phyloP scores from a whole-genome alignment of 2,329 filamentous ascomycete genomes.

The Colletotrichum lupini region DNA sequence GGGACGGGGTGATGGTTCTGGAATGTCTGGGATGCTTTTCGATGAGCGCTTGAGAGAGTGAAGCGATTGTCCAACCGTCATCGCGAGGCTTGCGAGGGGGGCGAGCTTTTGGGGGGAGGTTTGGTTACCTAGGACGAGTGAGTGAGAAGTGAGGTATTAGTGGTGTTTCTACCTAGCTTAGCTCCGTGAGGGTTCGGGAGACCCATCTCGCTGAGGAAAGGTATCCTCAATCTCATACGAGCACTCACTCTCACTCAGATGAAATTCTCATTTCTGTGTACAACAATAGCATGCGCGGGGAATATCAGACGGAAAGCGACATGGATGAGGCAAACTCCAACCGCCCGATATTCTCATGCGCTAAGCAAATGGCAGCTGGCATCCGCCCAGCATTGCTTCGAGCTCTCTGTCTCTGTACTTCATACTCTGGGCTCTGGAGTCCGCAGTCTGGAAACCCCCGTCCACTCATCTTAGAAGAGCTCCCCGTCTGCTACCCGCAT shows the following conservation, averaged over 20 bases:
- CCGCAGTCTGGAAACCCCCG: no score
- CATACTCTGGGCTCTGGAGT: not conserved
- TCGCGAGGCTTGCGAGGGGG: not conserved
- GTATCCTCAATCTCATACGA: not conserved
- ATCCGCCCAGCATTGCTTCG: not conserved
- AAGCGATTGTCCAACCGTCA: not conserved
- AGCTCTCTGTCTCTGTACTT: not conserved
- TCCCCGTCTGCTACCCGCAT: not conserved
- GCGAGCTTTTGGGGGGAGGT: no score
- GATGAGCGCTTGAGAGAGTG: not conserved
- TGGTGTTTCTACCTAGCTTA: not conserved
- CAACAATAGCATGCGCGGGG: not conserved
- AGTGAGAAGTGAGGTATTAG: not conserved
- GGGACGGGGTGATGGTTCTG: not conserved
- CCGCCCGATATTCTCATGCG: constrained; percentile 4
- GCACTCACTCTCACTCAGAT: not conserved
- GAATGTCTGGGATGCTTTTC: not conserved
- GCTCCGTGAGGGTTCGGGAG: not conserved
- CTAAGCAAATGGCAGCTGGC: not conserved
- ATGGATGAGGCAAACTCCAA: constrained; percentile 17
- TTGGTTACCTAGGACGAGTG: not conserved
- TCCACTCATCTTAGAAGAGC: not conserved
- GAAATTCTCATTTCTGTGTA: not conserved
- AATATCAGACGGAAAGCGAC: not conserved
- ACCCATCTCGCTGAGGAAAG: not conserved